A percentile compares a stretch with the other conserved stretches of the same genome.
Evolutionary conservation across 108 stramenopile species (phyloP).

Genomic region (Bacterosira constricta): DNA sequence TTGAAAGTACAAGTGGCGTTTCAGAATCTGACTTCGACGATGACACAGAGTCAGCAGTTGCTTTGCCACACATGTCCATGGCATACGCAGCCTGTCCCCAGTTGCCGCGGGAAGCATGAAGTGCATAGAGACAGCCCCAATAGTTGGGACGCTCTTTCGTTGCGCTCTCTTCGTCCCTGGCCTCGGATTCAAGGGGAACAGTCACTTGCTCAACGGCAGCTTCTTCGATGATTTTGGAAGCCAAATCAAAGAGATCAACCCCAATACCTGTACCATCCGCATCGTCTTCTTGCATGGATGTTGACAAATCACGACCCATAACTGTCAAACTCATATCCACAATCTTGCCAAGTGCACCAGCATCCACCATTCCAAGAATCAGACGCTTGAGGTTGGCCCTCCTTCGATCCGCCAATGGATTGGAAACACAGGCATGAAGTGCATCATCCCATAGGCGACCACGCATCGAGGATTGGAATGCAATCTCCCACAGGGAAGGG

Average conservation of each 20-base stretch:
- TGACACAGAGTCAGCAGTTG: constrained; percentile 5
- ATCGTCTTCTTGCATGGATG: constrained; percentile 7
- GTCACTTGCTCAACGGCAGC: constrained; percentile 28
- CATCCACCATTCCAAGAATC: constrained; percentile 79
- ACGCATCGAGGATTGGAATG: constrained; percentile 60
- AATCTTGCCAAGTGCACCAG: constrained; percentile 65
- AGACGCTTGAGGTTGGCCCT: constrained; percentile 54
- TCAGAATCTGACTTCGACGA: constrained; percentile 7
- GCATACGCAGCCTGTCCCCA: constrained; percentile 80
- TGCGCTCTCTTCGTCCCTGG: constrained; percentile 32
- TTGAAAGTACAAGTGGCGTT: constrained; percentile 21
- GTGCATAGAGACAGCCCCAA: constrained; percentile 74
- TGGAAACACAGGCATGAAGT: constrained; percentile 58
- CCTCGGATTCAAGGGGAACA: not conserved
- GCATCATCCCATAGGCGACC: constrained; percentile 73
- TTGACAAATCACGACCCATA: constrained; percentile 18
- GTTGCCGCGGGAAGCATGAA: constrained; percentile 75
- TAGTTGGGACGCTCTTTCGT: constrained; percentile 58
- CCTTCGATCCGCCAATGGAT: constrained; percentile 45
- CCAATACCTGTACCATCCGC: constrained; percentile 6
- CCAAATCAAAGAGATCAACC: constrained; percentile 75
- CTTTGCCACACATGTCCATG: constrained; percentile 71
- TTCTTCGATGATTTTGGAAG: constrained; percentile 56
- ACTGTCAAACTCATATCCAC: constrained; percentile 59
- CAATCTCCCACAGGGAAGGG: constrained; percentile 55